Percentiles rank a stretch among this genome's conserved stretches.
Evolutionary conservation across 345 rosid species (phyloP).

Genomic region (Citrus trifoliata): DNA sequence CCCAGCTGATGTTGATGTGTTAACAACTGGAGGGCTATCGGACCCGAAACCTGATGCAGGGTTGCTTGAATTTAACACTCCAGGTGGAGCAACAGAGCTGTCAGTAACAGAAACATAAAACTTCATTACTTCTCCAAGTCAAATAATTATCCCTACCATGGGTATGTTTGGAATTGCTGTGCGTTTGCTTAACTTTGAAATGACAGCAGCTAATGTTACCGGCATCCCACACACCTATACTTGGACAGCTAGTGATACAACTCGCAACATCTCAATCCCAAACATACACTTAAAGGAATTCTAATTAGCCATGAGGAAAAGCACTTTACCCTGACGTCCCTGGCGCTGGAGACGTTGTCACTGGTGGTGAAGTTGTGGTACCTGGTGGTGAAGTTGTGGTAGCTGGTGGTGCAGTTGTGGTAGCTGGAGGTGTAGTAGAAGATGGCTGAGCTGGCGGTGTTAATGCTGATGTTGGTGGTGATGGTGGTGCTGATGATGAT

Average conservation of each 20-base stretch:
- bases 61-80: conserved; percentile 42
- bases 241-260: not conserved
- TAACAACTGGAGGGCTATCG: conserved; percentile 33
- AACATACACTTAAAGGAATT: not conserved
- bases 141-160: not conserved
- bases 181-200: too few species aligned
- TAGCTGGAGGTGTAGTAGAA: conserved; percentile 27
- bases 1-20: conserved; percentile 30
- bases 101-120: not conserved
- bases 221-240: too few species aligned
- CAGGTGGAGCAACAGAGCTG: conserved; percentile 49
- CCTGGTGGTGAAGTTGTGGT: not conserved
- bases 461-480: conserved; percentile 45
- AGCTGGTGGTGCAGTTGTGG: conserved; percentile 9
- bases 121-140: not conserved
- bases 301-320: not conserved
- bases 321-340: conserved; percentile 44
- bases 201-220: too few species aligned
- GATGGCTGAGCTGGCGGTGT: conserved; percentile 37
- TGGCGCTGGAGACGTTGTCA: conserved; percentile 35
- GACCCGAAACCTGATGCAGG: conserved; percentile 42
- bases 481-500: conserved; percentile 30
- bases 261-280: not conserved
- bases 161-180: not conserved
- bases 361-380: not conserved